These are phyloP conservation scores for Spergularia bocconei DNA, from an alignment of 148 eudicot genomes.

Conservation along the genomic window DNA sequence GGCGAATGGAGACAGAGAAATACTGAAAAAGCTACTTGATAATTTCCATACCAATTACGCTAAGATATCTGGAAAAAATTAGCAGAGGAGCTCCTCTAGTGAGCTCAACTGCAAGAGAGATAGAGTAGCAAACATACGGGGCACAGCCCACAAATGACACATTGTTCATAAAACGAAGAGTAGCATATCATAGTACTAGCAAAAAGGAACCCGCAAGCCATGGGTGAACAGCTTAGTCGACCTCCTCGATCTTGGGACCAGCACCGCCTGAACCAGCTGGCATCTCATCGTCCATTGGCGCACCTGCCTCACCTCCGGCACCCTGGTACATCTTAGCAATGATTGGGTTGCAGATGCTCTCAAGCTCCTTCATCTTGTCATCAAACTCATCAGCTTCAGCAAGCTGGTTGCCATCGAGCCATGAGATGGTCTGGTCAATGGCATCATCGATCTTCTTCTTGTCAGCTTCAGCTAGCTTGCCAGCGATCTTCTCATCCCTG, in stretches of 20 bases:
- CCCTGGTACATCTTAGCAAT: slow-evolving; percentile 36
- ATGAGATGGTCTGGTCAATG: slow-evolving; percentile 25
- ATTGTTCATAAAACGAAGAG: background rate
- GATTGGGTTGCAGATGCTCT: slow-evolving; percentile 35
- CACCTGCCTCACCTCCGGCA: slow-evolving; percentile 30
- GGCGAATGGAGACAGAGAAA: background rate
- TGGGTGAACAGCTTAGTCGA: slow-evolving; percentile 20
- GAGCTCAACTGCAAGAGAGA: slow-evolving; percentile 4
- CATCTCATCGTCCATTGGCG: slow-evolving; percentile 31
- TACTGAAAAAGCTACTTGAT: background rate
- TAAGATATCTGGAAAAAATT: background rate
- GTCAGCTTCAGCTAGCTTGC: slow-evolving; percentile 11
- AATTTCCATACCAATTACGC: background rate
- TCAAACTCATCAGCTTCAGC: slow-evolving; percentile 32
- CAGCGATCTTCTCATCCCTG: slow-evolving; percentile 27
- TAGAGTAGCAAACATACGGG: slow-evolving; percentile 5
- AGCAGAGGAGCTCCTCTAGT: slow-evolving; percentile 2
- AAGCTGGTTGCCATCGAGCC: slow-evolving; percentile 31
- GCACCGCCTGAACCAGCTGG: slow-evolving; percentile 29
- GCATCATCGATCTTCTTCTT: slow-evolving; percentile 34
- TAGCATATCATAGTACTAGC: background rate
- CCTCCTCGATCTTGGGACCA: slow-evolving; percentile 38
- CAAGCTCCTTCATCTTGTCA: slow-evolving; percentile 37
- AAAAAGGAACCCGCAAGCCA: background rate
- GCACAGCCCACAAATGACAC: background rate